phyloP scores from a whole-genome alignment of 352 stramenopile species.

The Pythium coloratum region DNA sequence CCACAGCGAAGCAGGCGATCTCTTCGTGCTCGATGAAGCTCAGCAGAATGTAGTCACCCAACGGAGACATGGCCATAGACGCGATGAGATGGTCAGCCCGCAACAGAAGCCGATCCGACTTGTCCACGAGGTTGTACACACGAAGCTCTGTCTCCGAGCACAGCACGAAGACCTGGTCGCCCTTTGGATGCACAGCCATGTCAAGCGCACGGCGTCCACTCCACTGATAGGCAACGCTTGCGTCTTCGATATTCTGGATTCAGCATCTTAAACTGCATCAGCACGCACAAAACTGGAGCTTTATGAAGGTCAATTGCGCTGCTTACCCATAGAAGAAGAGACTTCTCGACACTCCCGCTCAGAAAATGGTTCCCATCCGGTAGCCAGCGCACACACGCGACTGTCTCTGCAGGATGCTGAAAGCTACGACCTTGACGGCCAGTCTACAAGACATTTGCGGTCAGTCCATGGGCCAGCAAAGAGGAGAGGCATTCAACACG shows the following conservation, averaged over 20 bases:
- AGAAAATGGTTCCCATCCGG: constrained; percentile 62
- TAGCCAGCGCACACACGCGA: constrained; percentile 57
- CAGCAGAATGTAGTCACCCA: constrained; percentile 51
- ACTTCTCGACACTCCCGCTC: constrained; percentile 72
- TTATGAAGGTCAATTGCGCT: no score
- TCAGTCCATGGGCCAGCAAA: constrained; percentile 1
- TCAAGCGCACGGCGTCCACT: constrained; percentile 61
- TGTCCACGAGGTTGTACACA: constrained; percentile 56
- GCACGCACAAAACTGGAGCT: background rate
- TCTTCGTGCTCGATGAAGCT: constrained; percentile 68
- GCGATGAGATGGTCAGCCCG: constrained; percentile 56
- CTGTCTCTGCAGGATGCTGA: constrained; percentile 53
- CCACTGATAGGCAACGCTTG: constrained; percentile 66
- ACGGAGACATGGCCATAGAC: constrained; percentile 46
- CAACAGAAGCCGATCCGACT: constrained; percentile 62
- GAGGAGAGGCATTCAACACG: no score
- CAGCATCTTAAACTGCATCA: background rate
- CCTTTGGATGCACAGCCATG: constrained; percentile 52
- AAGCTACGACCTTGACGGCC: constrained; percentile 49
- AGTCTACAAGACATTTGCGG: constrained; percentile 30
- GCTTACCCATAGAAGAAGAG: constrained; percentile 74
- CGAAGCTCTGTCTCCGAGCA: constrained; percentile 56
- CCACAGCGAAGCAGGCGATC: constrained; percentile 53
- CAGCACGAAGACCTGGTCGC: constrained; percentile 58
- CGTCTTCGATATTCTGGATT: constrained; percentile 45